Conservation (phyloP, 164 flowering plant genomes). For the Platanus orientalis region DNA sequence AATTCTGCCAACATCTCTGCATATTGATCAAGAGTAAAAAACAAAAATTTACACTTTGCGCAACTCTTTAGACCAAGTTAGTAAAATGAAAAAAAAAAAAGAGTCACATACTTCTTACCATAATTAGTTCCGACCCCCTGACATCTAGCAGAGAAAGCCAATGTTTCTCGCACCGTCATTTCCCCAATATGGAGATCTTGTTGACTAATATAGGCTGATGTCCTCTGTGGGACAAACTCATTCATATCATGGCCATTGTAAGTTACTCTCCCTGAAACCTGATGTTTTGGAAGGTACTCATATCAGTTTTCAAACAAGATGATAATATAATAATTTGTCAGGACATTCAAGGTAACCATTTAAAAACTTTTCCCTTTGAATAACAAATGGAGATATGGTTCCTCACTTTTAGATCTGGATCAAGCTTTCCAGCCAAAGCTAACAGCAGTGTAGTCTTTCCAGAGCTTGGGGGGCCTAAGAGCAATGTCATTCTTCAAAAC, state of each 20-base stretch:
- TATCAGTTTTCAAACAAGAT: neutral
- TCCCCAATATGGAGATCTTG: slow-evolving; percentile 59
- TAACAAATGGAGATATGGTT: neutral
- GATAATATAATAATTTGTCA: neutral
- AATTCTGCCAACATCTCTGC: slow-evolving; percentile 66
- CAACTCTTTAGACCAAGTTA: slow-evolving; percentile 50
- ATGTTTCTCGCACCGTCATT: slow-evolving; percentile 55
- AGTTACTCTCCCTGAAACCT: slow-evolving; percentile 57
- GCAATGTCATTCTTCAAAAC: slow-evolving; percentile 31
- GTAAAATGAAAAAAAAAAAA: slow-evolving; percentile 27
- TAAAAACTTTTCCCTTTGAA: neutral
- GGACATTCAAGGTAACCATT: neutral
- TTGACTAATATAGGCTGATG: slow-evolving; percentile 64
- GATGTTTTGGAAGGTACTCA: neutral
- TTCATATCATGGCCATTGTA: slow-evolving; percentile 67
- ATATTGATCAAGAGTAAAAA: slow-evolving; percentile 5
- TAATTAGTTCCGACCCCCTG: slow-evolving; percentile 61
- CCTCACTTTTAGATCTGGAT: slow-evolving; percentile 32
- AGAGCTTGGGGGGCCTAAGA: slow-evolving; percentile 51
- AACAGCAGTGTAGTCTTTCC: slow-evolving; percentile 49
- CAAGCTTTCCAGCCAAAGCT: slow-evolving; percentile 49
- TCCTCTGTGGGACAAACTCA: slow-evolving; percentile 68
- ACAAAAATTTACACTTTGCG: slow-evolving; percentile 15
- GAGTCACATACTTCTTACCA: slow-evolving; percentile 32
- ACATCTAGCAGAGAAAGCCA: slow-evolving; percentile 60